These are phyloP conservation scores for Lupinus albus DNA, from an alignment of 306 rosid species.

Conservation along the genomic window DNA sequence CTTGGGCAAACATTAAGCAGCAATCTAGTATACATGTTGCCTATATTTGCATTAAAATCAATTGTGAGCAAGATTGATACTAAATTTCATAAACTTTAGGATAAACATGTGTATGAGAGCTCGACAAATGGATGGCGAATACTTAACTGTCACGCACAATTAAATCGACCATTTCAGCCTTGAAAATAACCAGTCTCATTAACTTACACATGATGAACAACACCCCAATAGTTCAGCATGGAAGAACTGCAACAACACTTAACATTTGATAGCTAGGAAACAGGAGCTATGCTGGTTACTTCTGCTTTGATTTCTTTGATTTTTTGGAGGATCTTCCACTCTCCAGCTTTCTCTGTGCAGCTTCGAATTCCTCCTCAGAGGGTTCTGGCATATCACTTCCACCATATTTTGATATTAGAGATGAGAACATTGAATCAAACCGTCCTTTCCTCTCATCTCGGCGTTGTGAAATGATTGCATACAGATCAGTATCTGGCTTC, in stretches of 20 bases:
- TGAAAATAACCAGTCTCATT: slow-evolving; percentile 28
- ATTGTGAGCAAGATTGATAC: no score
- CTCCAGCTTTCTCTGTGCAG: slow-evolving; percentile 72
- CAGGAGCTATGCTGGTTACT: slow-evolving; percentile 46
- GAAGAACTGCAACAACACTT: background rate
- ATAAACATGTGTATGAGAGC: background rate
- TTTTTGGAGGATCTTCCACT: slow-evolving; percentile 60
- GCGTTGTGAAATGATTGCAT: slow-evolving; percentile 68
- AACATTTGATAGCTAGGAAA: slow-evolving; percentile 22
- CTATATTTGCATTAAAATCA: background rate
- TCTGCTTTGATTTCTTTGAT: slow-evolving; percentile 62
- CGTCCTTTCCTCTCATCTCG: slow-evolving; percentile 62
- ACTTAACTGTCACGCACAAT: background rate
- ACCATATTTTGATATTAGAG: slow-evolving; percentile 73
- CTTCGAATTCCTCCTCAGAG: slow-evolving; percentile 83
- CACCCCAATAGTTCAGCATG: slow-evolving; percentile 1
- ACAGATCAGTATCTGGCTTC: slow-evolving; percentile 59
- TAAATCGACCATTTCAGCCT: slow-evolving; percentile 20
- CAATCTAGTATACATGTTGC: background rate
- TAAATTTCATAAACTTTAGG: background rate
- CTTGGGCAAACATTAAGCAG: slow-evolving; percentile 15
- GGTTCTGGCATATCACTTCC: slow-evolving; percentile 65
- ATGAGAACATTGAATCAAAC: slow-evolving; percentile 76
- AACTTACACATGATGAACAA: slow-evolving; percentile 21
- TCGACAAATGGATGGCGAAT: slow-evolving; percentile 14